A percentile compares a stretch with the other conserved stretches of the same genome.
phyloP scores from a whole-genome alignment of 1,139 yeast species.

The Chernovozyma aurita region DNA sequence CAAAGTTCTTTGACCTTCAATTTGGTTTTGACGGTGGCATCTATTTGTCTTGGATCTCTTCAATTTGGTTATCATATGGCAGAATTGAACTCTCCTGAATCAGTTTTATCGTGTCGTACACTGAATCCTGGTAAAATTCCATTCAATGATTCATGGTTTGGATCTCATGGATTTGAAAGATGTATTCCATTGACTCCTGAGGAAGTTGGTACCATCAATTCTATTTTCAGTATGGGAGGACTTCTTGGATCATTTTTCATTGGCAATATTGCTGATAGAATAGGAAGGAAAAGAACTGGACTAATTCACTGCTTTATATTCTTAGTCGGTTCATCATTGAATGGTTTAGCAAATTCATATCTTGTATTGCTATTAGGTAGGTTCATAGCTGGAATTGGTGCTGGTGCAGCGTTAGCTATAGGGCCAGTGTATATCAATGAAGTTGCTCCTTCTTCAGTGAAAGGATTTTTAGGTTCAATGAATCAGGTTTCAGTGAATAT shows the following conservation, averaged over 20 bases:
- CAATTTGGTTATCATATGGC: constrained; percentile 51
- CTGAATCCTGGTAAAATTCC: constrained; percentile 29
- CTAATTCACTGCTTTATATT: constrained; percentile 53
- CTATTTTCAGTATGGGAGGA: constrained; percentile 85
- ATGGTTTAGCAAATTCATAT: constrained; percentile 48
- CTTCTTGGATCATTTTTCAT: constrained; percentile 71
- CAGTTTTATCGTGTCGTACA: constrained; percentile 33
- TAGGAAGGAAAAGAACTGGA: constrained; percentile 62
- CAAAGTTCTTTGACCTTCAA: constrained; percentile 17
- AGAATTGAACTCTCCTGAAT: constrained; percentile 44
- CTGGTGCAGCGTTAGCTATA: constrained; percentile 82
- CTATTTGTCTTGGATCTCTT: constrained; percentile 41
- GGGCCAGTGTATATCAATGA: constrained; percentile 81
- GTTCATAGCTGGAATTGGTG: constrained; percentile 74
- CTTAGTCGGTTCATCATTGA: constrained; percentile 63
- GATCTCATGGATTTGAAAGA: constrained; percentile 27
- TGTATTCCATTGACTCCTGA: constrained; percentile 61
- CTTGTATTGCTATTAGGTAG: constrained; percentile 59
- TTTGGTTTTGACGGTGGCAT: constrained; percentile 27
- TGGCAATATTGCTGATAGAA: constrained; percentile 60
- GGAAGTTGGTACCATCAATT: constrained; percentile 76
- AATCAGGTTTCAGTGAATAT: constrained; percentile 80
- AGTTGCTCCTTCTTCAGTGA: constrained; percentile 60
- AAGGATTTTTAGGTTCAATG: constrained; percentile 83
- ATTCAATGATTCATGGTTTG: constrained; percentile 35